phyloP scores from a whole-genome alignment of 495 filamentous ascomycete species.

The Daldinia grandis region DNA sequence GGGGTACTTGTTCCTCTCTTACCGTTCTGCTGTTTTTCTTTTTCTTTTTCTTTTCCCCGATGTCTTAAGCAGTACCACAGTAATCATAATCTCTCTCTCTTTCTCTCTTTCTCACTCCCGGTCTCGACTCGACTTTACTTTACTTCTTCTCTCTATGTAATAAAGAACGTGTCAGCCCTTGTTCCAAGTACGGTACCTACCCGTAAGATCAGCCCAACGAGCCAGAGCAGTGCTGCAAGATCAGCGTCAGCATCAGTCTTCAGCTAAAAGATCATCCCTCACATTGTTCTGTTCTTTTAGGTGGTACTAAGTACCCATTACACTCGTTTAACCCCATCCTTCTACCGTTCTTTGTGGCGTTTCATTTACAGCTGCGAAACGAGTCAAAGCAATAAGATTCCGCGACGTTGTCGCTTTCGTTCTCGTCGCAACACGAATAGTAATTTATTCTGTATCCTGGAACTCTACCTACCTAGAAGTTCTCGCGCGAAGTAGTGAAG shows the following conservation, averaged over 20 bases:
- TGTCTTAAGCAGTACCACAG: slow-evolving; percentile 7
- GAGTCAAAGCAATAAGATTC: slow-evolving; percentile 14
- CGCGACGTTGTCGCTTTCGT: slow-evolving; percentile 6
- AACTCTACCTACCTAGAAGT: not conserved
- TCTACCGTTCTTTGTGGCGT: slow-evolving; percentile 13
- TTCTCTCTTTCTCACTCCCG: slow-evolving; percentile 1
- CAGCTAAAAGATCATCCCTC: slow-evolving; percentile 19
- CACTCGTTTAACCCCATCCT: slow-evolving; percentile 60
- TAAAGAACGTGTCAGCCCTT: slow-evolving; percentile 20
- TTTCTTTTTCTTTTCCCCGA: not conserved
- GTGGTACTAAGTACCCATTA: slow-evolving; percentile 67
- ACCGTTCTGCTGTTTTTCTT: not conserved
- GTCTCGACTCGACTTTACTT: not conserved
- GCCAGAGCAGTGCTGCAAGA: slow-evolving; percentile 25
- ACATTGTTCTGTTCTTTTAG: slow-evolving; percentile 21
- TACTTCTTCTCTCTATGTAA: too few relatives aligned
- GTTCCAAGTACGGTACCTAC: slow-evolving; percentile 1
- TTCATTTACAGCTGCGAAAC: slow-evolving; percentile 21
- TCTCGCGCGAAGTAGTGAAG: slow-evolving; percentile 6
- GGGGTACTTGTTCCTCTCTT: not conserved
- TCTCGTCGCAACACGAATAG: slow-evolving; percentile 25
- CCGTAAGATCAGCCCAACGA: slow-evolving; percentile 22
- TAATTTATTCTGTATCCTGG: slow-evolving; percentile 10
- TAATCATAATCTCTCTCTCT: not conserved
- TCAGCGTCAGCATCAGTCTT: slow-evolving; percentile 30